Evolutionary conservation across 139 green algal species (phyloP), one percentile per base, ranked within the genome.

Genomic region (Picochlorum sp.): DNA sequence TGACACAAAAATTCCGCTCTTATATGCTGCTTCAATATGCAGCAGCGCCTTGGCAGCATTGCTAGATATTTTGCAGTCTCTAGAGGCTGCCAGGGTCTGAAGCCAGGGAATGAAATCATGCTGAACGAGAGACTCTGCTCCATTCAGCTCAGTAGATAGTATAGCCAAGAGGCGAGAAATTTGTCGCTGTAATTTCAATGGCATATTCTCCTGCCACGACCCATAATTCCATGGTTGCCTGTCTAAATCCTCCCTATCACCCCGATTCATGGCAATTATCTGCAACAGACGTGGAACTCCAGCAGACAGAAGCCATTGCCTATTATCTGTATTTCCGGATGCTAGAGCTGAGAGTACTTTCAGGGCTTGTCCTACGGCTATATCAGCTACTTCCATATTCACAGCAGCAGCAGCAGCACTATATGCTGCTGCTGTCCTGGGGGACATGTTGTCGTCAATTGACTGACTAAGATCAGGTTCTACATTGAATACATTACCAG

Each of bases 201-300:
- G 58, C 13, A 23, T 28, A 15, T 21, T 59, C 6, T 59, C 21
- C 15, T 65, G n/a, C 13, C 13, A 23, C n/a, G 16, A 31, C 7
- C 21, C n/a, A 18, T 65, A 21, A 57, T 51, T 37, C 24, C 15
- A 15, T 24, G 23, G 21, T 51, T 23, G 47, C 11, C 30, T 7
- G 14, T 57, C 49, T 31, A 2, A 26, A 57, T 65, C 13, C 5
- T 54, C 45, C 15, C 67, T 63, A 11, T 44, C n/a, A 3, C 14
- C 10, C 3, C 67, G 56, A 30, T 67, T 60, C 24, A 82, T 54
- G 3, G 75, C 74, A 8, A 90, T 72, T 6, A 81, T 74, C 28
- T 80, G 72, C 59, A 92, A 72, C 54, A 92, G 63, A 2, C 67
- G 75, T 63, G 89, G 73, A 14, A 88, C 63, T 34, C 83, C 84